Conservation (phyloP, 2,329 filamentous ascomycete species). For the Penicillium verrucosum region DNA sequence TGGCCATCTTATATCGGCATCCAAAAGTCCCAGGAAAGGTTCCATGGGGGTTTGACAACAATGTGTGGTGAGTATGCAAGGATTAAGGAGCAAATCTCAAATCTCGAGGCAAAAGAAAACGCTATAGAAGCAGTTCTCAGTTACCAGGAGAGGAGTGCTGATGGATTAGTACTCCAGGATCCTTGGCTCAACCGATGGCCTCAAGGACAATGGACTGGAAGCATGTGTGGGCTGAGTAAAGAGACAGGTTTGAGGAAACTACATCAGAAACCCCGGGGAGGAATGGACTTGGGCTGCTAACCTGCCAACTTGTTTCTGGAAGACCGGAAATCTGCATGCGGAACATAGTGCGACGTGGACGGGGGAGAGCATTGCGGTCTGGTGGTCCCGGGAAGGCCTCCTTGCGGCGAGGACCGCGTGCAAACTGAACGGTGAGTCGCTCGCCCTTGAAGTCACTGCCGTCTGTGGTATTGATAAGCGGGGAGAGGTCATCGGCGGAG, state of each 20-base stretch:
- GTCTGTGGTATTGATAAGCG: slow-evolving; percentile 57
- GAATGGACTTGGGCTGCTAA: slow-evolving; percentile 61
- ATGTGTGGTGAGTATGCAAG: neutral
- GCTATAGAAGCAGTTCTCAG: neutral
- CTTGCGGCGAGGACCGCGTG: slow-evolving; percentile 74
- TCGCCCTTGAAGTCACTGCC: slow-evolving; percentile 98
- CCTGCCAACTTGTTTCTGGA: slow-evolving; percentile 99
- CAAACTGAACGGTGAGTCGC: slow-evolving; percentile 96
- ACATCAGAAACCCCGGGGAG: slow-evolving; percentile 27
- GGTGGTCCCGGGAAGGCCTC: slow-evolving; percentile 61
- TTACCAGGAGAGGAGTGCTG: neutral
- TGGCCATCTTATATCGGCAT: slow-evolving; percentile 13
- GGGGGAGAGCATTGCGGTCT: slow-evolving; percentile 63
- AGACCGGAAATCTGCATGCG: slow-evolving; percentile 98
- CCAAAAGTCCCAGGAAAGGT: slow-evolving; percentile 2
- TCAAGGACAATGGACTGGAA: slow-evolving; percentile 12
- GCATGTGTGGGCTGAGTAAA: slow-evolving; percentile 9
- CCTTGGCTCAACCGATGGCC: slow-evolving; percentile 12
- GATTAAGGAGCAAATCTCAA: neutral
- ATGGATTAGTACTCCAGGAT: slow-evolving; percentile 4
- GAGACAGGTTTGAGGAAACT: slow-evolving; percentile 17
- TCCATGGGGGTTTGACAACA: neutral
- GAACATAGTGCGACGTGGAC: slow-evolving; percentile 89
- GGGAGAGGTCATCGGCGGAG: slow-evolving; percentile 36
- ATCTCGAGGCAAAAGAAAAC: neutral